Conservation (phyloP, 106 monocot genomes). For the Amphibolis antarctica region DNA sequence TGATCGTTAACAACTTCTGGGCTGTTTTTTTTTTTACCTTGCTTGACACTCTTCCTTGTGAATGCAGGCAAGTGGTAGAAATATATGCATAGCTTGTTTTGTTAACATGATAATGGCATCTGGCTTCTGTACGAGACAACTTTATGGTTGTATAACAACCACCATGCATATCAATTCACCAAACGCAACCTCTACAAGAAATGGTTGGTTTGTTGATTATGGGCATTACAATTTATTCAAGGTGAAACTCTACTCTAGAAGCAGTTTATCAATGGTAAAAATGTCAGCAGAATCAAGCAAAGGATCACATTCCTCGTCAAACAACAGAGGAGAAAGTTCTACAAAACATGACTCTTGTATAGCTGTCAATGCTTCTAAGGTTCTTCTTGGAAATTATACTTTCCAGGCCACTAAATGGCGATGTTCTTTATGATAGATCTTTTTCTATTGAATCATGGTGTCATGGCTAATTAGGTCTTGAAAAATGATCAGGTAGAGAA, state of each 20-base stretch:
- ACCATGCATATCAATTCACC: neutral
- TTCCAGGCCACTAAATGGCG: neutral
- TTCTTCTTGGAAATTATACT: neutral
- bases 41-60: too few species aligned
- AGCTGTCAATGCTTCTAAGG: neutral
- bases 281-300: neutral
- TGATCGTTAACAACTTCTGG: too few species aligned
- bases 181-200: neutral
- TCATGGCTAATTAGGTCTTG: neutral
- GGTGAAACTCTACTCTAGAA: neutral
- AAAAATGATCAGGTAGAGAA: neutral
- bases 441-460: neutral
- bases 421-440: neutral
- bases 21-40: too few species aligned
- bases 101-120: too few species aligned
- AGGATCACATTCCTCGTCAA: neutral
- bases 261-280: neutral
- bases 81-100: too few species aligned
- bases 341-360: neutral
- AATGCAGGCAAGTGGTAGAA: too few species aligned
- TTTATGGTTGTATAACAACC: neutral
- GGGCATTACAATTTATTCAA: neutral
- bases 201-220: neutral
- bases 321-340: neutral
- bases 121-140: neutral